A percentile compares a stretch with the other conserved stretches of the same genome.
Conservation (phyloP, 768 basidiomycete genomes). For the Collybiopsis confluens region DNA sequence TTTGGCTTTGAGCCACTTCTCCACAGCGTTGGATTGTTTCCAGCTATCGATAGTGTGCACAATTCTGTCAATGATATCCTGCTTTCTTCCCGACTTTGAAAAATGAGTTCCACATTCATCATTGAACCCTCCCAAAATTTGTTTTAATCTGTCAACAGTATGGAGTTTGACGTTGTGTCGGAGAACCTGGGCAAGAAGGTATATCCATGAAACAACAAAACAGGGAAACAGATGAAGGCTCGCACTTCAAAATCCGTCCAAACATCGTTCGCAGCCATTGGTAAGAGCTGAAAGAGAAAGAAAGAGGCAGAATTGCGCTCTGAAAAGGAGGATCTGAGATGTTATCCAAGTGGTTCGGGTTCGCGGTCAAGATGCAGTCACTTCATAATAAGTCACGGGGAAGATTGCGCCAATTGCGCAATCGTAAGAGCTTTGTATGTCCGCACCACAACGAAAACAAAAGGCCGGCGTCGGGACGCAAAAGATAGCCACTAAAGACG, state of each 20-base stretch:
- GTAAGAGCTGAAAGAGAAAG: slow-evolving; percentile 10
- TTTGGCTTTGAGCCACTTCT: slow-evolving; percentile 69
- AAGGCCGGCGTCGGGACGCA: not conserved
- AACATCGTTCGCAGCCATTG: slow-evolving; percentile 59
- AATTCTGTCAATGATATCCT: slow-evolving; percentile 81
- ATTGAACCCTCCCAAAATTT: slow-evolving; percentile 73
- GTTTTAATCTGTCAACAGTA: slow-evolving; percentile 84
- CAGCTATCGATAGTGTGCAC: slow-evolving; percentile 53
- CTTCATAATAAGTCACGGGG: too few species aligned
- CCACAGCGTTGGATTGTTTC: slow-evolving; percentile 50
- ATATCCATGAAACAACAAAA: slow-evolving; percentile 8
- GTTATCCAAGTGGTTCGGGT: not conserved
- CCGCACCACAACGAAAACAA: not conserved
- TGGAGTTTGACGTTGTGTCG: slow-evolving; percentile 70
- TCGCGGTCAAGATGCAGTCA: not conserved
- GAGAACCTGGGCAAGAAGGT: slow-evolving; percentile 43
- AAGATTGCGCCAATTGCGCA: too few species aligned
- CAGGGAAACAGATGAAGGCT: slow-evolving; percentile 8
- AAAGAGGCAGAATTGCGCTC: not conserved
- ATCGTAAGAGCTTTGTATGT: not conserved
- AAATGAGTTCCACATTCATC: slow-evolving; percentile 69
- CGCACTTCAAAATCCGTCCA: slow-evolving; percentile 78
- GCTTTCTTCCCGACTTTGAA: slow-evolving; percentile 79
- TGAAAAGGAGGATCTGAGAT: not conserved
- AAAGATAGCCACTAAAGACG: slow-evolving; percentile 8